Evolutionary conservation across 1,139 yeast genomes (phyloP), one percentile per base, ranked within the genome.

Genomic region (Casaregolazyma lundiana): DNA sequence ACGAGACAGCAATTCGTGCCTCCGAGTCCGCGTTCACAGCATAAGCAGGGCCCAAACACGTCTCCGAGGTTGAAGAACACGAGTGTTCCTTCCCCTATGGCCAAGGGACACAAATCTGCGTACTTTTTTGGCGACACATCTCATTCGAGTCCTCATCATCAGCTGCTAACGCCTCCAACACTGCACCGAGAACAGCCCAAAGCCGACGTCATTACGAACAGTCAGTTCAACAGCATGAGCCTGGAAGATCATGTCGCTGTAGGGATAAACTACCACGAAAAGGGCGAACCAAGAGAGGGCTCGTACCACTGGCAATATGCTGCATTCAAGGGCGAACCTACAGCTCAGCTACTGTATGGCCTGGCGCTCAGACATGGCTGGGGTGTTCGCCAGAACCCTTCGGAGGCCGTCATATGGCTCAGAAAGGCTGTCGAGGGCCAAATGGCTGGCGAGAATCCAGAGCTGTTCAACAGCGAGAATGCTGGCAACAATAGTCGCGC

Each of bases 311-410:
- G 85, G 51, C 82, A 79, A 53, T 70, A 77, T 32, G 81, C 84
- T 1, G 82, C 87, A 1, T 73, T 71, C 51, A 65, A 67, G 34
- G 88, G 89, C 2, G 74, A 76, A 53, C 72, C 72, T 53, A 78
- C 81, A 38, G 95, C 92, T 1, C 84, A 80, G 84, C 73, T 80
- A 41, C 63, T 83, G 34, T 85, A 84, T 60, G 87, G 90, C 0
- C 65, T 83, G 54, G 84, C 92, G 0, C 65, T 85, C 26, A 70
- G 84, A 47, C 71, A 76, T 48, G 95, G 94, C 0, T 81, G 81
- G 65, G 95, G 95, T 0, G 80, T 82, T 13, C 72, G 78, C 22
- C 76, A 73, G 50, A 82, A 82, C 60, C 76, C 78, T 40, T 59
- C 67, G 11, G 77, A 74, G 46, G 78, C 89, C 1, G 70, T 82